phyloP scores from a whole-genome alignment of 352 stramenopile species.

The Phytopythium montanum region DNA sequence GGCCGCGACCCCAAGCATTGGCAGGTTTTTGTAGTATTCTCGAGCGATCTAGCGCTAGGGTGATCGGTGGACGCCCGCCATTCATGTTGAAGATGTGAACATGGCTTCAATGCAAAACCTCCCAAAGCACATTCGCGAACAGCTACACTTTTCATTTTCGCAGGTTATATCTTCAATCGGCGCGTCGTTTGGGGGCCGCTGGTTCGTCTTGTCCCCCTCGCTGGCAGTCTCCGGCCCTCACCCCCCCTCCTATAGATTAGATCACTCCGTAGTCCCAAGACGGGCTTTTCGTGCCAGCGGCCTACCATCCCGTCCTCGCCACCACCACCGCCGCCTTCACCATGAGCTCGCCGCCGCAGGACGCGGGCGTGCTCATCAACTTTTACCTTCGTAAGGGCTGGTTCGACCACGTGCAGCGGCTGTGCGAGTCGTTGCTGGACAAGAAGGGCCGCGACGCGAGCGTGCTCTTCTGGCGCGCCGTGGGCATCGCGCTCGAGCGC shows the following conservation, averaged over 20 bases:
- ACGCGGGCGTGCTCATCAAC: conserved; percentile 75
- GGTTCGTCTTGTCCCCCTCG: neutral
- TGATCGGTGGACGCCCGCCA: neutral
- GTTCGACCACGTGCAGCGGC: conserved; percentile 80
- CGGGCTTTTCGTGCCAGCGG: too few relatives aligned
- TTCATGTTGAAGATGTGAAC: too few relatives aligned
- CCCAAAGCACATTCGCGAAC: neutral
- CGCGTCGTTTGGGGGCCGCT: neutral
- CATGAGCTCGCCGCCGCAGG: conserved; percentile 20
- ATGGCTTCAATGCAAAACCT: neutral
- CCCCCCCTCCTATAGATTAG: too few relatives aligned
- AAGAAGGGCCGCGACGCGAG: conserved; percentile 78
- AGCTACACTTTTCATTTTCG: neutral
- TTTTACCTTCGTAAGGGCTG: conserved; percentile 88
- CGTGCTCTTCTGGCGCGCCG: conserved; percentile 87
- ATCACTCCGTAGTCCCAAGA: too few relatives aligned
- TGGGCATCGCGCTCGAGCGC: conserved; percentile 73
- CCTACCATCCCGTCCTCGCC: neutral
- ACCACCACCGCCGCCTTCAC: neutral
- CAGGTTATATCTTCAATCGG: neutral
- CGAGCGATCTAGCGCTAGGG: neutral
- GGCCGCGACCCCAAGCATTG: neutral
- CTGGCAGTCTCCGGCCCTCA: too few relatives aligned
- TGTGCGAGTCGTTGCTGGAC: conserved; percentile 75
- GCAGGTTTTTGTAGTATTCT: neutral